These are phyloP conservation scores for Pichia sp. DNA, from an alignment of 1,139 yeast genomes.

Conservation along the genomic window DNA sequence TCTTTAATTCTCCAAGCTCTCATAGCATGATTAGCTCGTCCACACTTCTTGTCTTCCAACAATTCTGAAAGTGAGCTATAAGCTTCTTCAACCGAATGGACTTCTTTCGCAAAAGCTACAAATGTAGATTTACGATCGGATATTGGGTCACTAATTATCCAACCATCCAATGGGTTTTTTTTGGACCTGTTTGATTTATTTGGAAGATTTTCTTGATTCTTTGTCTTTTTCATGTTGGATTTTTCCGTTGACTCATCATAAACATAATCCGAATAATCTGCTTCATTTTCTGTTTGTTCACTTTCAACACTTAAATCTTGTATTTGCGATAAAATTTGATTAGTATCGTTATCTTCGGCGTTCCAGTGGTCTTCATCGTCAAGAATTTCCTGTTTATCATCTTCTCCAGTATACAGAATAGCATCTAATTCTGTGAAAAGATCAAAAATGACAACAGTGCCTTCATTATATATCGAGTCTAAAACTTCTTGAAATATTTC, in stretches of 20 bases:
- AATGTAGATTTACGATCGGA: constrained; percentile 82
- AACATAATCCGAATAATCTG: constrained; percentile 14
- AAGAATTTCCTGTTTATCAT: constrained; percentile 26
- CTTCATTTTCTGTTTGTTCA: constrained; percentile 22
- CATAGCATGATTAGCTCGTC: constrained; percentile 72
- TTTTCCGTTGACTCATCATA: constrained; percentile 24
- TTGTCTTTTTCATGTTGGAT: constrained; percentile 10
- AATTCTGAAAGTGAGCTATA: constrained; percentile 40
- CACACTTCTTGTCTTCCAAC: constrained; percentile 55
- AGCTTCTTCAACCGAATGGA: constrained; percentile 59
- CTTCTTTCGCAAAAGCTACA: constrained; percentile 64
- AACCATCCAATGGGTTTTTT: constrained; percentile 48
- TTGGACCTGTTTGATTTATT: neutral
- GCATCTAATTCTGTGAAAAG: constrained; percentile 58
- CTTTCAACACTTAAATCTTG: neutral
- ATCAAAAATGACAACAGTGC: constrained; percentile 75
- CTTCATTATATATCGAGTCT: constrained; percentile 40
- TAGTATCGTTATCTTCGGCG: constrained; percentile 5
- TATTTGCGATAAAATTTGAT: neutral
- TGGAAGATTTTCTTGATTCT: neutral
- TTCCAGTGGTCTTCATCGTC: constrained; percentile 20
- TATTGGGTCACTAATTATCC: constrained; percentile 73
- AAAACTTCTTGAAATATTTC: constrained; percentile 40
- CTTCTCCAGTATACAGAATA: constrained; percentile 34
- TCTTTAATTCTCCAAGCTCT: constrained; percentile 73